A percentile compares a stretch with the other conserved stretches of the same genome.
Conservation (phyloP, 2,329 filamentous ascomycete species). For the Botryosphaeria dothidea region DNA sequence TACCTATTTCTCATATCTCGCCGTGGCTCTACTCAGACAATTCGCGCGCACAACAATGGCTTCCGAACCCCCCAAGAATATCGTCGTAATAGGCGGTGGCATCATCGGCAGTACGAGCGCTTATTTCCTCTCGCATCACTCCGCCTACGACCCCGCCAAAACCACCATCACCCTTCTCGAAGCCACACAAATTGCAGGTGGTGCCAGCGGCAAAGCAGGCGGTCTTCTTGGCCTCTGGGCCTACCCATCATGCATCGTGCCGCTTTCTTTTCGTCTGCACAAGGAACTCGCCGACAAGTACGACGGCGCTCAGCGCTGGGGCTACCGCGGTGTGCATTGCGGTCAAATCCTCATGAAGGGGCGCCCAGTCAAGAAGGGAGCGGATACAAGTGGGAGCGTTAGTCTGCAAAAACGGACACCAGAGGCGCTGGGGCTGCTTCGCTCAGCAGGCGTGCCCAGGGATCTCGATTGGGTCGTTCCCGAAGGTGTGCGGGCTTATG, state of each 20-base stretch:
- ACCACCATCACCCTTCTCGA: constrained; percentile 86
- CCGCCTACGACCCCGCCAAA: constrained; percentile 70
- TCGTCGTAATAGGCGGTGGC: constrained; percentile 57
- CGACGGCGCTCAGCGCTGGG: constrained; percentile 76
- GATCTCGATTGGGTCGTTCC: constrained; percentile 84
- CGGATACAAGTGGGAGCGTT: constrained; percentile 39
- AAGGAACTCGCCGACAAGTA: constrained; percentile 83
- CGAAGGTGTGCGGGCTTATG: constrained; percentile 67
- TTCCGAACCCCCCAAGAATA: constrained; percentile 15
- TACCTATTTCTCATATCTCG: not conserved
- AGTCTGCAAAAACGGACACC: constrained; percentile 58
- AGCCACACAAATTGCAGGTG: constrained; percentile 81
- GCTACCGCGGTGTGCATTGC: constrained; percentile 77
- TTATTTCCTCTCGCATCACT: constrained; percentile 87
- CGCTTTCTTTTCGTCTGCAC: constrained; percentile 82
- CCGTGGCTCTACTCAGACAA: constrained; percentile 10
- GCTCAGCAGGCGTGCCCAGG: constrained; percentile 65
- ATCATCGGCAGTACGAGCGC: constrained; percentile 91
- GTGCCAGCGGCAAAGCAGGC: constrained; percentile 91
- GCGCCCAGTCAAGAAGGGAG: constrained; percentile 33
- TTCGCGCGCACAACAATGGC: constrained; percentile 7
- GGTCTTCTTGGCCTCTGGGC: constrained; percentile 90
- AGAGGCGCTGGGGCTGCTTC: constrained; percentile 52
- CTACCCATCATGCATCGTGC: constrained; percentile 81
- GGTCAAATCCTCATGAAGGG: constrained; percentile 63